phyloP scores from a whole-genome alignment of 2,329 filamentous ascomycete species.

The Microcyclospora pomicola region DNA sequence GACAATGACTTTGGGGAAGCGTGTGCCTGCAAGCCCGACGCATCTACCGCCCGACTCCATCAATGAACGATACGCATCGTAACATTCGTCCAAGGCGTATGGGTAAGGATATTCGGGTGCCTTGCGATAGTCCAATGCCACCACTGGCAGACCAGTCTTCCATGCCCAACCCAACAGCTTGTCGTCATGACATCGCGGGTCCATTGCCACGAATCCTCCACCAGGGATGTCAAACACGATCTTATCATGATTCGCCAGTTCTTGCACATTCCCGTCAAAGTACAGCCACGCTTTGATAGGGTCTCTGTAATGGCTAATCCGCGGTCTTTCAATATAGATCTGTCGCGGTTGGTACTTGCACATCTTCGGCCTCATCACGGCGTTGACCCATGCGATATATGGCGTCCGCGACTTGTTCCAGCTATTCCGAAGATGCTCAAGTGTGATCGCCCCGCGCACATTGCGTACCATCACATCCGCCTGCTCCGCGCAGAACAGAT shows the following conservation, averaged over 20 bases:
- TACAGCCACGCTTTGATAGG: slow-evolving; percentile 82
- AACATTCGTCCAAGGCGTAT: slow-evolving; percentile 75
- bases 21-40: slow-evolving; percentile 55
- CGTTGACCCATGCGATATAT: slow-evolving; percentile 61
- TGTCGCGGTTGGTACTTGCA: slow-evolving; percentile 69
- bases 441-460: slow-evolving; percentile 70
- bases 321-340: slow-evolving; percentile 70
- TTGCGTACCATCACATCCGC: slow-evolving; percentile 95
- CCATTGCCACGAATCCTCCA: slow-evolving; percentile 93
- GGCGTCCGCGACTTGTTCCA: slow-evolving; percentile 94
- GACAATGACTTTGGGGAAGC: slow-evolving; percentile 54
- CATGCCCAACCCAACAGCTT: slow-evolving; percentile 87
- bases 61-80: slow-evolving; percentile 68
- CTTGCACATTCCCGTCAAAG: slow-evolving; percentile 73
- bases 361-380: slow-evolving; percentile 60
- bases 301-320: slow-evolving; percentile 67
- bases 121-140: slow-evolving; percentile 85
- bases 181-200: slow-evolving; percentile 85
- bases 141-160: slow-evolving; percentile 71
- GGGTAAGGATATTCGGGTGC: slow-evolving; percentile 76
- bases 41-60: slow-evolving; percentile 59
- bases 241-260: slow-evolving; percentile 61
- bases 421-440: slow-evolving; percentile 80
- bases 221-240: slow-evolving; percentile 83
- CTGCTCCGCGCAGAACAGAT: slow-evolving; percentile 80